These are phyloP conservation scores for Perkinsus chesapeaki DNA, from an alignment of 169 alveolate species.

Conservation along the genomic window DNA sequence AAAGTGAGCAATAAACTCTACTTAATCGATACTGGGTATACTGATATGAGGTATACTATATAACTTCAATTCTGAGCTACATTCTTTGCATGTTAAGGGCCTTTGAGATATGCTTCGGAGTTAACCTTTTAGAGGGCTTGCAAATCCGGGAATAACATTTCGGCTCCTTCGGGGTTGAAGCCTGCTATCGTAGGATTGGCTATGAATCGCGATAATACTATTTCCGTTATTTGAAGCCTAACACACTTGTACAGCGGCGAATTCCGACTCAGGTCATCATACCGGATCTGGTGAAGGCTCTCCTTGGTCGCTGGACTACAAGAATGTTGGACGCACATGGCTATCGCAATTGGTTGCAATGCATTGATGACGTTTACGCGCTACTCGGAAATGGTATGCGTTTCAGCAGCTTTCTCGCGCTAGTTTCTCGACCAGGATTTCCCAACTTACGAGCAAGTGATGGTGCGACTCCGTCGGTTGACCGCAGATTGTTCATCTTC, in stretches of 20 bases:
- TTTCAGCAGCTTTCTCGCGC: not conserved
- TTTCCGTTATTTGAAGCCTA: too few relatives aligned
- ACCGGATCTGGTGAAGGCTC: not conserved
- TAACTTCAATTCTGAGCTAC: too few relatives aligned
- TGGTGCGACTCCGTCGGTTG: not conserved
- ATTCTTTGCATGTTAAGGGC: too few relatives aligned
- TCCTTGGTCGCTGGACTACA: not conserved
- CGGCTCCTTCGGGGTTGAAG: too few relatives aligned
- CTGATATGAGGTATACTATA: too few relatives aligned
- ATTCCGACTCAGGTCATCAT: not conserved
- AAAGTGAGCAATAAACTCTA: too few relatives aligned
- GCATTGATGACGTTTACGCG: not conserved
- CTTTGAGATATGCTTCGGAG: too few relatives aligned
- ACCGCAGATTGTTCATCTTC: not conserved
- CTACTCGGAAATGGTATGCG: not conserved
- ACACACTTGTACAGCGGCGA: not conserved
- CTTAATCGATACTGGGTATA: too few relatives aligned
- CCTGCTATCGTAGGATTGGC: too few relatives aligned
- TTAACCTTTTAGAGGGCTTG: too few relatives aligned
- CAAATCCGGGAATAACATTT: too few relatives aligned
- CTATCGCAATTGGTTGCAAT: not conserved
- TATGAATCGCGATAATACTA: too few relatives aligned
- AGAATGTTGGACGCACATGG: not conserved
- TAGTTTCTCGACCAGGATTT: not conserved
- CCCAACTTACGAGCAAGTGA: not conserved